phyloP scores from a whole-genome alignment of 2,329 filamentous ascomycete species.

The Xylariaceae sp. region DNA sequence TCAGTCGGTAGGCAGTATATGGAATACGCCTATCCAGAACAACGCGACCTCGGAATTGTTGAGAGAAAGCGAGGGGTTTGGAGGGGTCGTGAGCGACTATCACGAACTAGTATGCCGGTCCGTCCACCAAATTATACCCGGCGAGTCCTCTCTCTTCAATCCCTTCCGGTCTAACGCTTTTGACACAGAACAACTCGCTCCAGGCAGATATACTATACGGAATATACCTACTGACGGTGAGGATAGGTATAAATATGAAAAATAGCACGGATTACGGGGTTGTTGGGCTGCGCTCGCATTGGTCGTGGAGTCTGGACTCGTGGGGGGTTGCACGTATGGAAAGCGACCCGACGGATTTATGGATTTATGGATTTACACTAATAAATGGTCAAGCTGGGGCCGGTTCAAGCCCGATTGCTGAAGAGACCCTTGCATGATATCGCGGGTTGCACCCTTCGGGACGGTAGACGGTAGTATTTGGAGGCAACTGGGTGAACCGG shows the following conservation, averaged over 20 bases:
- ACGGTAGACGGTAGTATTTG: too few species aligned
- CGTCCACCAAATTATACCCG: not conserved
- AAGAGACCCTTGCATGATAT: not conserved
- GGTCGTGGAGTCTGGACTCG: not conserved
- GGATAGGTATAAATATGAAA: too few species aligned
- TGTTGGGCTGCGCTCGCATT: not conserved
- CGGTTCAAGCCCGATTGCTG: not conserved
- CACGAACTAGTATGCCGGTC: not conserved
- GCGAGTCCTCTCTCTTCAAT: not conserved
- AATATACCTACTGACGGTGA: too few species aligned
- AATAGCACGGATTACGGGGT: too few species aligned
- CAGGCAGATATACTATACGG: not conserved
- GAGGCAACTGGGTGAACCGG: too few species aligned
- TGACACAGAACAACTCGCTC: not conserved
- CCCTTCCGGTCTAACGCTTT: not conserved
- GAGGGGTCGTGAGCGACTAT: not conserved
- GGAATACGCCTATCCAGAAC: not conserved
- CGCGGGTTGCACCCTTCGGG: too few species aligned
- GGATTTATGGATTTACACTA: not conserved
- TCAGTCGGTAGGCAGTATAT: not conserved
- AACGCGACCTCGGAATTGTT: not conserved
- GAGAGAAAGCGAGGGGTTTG: not conserved
- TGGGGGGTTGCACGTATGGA: too few species aligned
- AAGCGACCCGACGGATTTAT: too few species aligned
- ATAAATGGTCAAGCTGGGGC: not conserved